Base-by-base conservation (phyloP, 192 early-diverging fungal species). In the Linnemannia elongata region DNA sequence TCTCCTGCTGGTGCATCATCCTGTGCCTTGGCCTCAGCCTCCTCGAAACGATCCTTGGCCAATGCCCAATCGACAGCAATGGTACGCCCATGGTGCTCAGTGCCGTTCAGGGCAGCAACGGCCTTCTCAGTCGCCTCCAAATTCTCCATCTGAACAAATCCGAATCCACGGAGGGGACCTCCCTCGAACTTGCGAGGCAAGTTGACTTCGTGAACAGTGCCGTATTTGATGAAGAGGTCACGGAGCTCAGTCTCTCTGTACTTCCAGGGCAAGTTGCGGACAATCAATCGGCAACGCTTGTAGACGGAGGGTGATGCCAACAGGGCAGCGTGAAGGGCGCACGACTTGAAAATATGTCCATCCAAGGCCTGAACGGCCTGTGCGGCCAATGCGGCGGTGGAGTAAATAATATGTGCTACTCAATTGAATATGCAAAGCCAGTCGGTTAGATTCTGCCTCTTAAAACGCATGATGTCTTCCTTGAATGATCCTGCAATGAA, bases 51-150 rank as follows among this genome's bases (percentile, higher is more conserved):
- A 47, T 93, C 93, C 87, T 98, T 97, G 20, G 95, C 89, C 66
- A 98, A 79, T 12, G 96, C 93, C 94, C 96, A 94, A 84, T 96
- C 96, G 24, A 98, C 97, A 30, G 95, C 93, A 47, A 99, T 94
- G 8, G 89, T 85, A 55, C 98, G 93, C 15, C 94, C 93, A 72
- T 92, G 89, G 49, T 97, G 89, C 69, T 93, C 90, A 44, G 91
- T 85, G 39, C 92, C 95, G 89, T 98, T 95, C 88, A 97, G 87
- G 36, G 89, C 94, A 27, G 92, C 89, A 15, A 97, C 91, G 0
- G 95, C 96, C 77, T 91, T 90, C 77, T 93, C 91, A 0, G 95
- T 96, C 42, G 96, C 94, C 36, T 90, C 90, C 44, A 92, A 77
- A n/a, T 90, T 93, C 76, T 90, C 92, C 88, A 96, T 96, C 81